Percentiles rank a stretch among this genome's conserved stretches.
Evolutionary conservation across 768 basidiomycete genomes (phyloP).

Genomic region (Boletus sp.): DNA sequence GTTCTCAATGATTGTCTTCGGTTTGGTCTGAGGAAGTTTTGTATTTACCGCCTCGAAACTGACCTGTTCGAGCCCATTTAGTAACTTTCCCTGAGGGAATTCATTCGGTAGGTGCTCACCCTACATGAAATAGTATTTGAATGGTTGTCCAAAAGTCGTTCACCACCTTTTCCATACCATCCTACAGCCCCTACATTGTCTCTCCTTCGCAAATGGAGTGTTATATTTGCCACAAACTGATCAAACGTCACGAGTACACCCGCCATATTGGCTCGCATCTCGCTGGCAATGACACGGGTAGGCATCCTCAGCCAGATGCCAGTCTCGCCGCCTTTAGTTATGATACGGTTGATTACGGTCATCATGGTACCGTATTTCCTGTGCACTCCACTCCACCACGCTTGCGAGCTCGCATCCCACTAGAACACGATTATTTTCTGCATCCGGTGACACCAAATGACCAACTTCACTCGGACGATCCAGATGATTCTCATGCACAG

Average conservation of each 20-base stretch:
- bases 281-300: neutral
- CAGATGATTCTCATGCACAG: neutral
- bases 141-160: neutral
- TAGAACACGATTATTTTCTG: neutral
- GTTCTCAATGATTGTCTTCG: slow-evolving; percentile 4
- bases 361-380: neutral
- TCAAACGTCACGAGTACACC: slow-evolving; percentile 12
- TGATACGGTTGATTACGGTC: neutral
- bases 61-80: neutral
- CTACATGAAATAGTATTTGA: neutral
- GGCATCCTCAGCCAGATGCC: neutral
- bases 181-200: neutral
- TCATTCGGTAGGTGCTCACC: neutral
- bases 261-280: slow-evolving; percentile 12
- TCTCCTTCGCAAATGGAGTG: slow-evolving; percentile 12
- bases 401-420: neutral
- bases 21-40: neutral
- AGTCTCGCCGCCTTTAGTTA: neutral
- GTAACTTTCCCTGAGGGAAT: neutral
- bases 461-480: neutral
- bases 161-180: neutral
- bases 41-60: neutral
- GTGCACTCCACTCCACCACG: neutral
- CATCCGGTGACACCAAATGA: neutral
- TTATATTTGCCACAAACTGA: slow-evolving; percentile 12